Evolutionary conservation across 202 grass and related monocot genomes (phyloP).

Genomic region (Cymbopogon flexuosus): DNA sequence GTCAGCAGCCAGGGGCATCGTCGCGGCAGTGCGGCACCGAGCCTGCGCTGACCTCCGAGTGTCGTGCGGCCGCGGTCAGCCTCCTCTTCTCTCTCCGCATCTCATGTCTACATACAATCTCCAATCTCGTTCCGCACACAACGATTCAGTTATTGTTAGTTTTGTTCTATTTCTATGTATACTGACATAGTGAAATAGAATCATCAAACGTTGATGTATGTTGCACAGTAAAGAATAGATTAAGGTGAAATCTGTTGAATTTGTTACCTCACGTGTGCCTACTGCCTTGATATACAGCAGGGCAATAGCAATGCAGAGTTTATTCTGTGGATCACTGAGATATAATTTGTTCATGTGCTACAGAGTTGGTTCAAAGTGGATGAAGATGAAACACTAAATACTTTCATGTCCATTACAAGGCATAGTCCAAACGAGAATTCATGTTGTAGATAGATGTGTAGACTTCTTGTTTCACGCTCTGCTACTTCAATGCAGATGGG

Average conservation of each 20-base stretch:
- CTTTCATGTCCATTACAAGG: not conserved
- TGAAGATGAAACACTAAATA: not conserved
- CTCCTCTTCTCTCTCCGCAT: not conserved
- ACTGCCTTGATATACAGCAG: too few species aligned
- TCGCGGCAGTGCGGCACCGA: not conserved
- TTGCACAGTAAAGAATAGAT: not conserved
- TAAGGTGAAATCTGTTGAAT: not conserved
- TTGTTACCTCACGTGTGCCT: not conserved
- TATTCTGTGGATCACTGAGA: not conserved
- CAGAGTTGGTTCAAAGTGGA: not conserved
- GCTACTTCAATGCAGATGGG: conserved; percentile 37
- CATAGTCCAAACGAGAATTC: not conserved
- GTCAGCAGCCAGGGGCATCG: too few species aligned
- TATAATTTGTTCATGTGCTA: not conserved
- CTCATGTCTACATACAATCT: not conserved
- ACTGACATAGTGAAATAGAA: too few species aligned
- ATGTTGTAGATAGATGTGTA: not conserved
- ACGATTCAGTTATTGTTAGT: not conserved
- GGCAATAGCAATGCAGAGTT: not conserved
- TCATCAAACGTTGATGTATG: too few species aligned
- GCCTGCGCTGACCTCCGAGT: not conserved
- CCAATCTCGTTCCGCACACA: not conserved
- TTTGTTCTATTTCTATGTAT: not conserved
- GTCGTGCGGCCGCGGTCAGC: not conserved
- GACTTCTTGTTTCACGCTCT: not conserved